These are phyloP conservation scores for Lepiota brunneoincarnata DNA, from an alignment of 768 basidiomycete species.

Conservation along the genomic window DNA sequence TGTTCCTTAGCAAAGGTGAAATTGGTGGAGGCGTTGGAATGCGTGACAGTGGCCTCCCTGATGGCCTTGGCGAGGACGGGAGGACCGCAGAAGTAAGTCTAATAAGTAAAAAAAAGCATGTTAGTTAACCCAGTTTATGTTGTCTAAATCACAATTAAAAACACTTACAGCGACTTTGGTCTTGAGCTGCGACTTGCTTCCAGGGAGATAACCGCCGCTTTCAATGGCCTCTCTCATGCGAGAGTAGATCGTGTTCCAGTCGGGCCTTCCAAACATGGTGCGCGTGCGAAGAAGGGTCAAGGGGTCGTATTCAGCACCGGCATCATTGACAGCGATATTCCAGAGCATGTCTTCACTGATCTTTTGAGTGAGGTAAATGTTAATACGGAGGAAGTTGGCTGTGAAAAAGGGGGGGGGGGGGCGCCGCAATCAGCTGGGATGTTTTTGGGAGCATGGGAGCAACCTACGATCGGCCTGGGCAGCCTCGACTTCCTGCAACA, in stretches of 20 bases:
- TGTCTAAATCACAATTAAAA: background rate
- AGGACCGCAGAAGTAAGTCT: constrained; percentile 93
- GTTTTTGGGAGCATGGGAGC: background rate
- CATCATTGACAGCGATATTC: constrained; percentile 89
- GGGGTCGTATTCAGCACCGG: constrained; percentile 83
- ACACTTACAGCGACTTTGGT: constrained; percentile 80
- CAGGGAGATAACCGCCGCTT: constrained; percentile 76
- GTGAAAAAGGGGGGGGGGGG: background rate
- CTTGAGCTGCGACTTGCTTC: constrained; percentile 73
- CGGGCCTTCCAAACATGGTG: constrained; percentile 90
- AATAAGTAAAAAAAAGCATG: constrained; percentile 13
- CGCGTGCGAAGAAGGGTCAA: constrained; percentile 84
- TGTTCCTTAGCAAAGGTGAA: constrained; percentile 81
- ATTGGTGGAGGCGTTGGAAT: constrained; percentile 53
- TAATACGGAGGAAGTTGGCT: constrained; percentile 93
- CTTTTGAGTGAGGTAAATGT: constrained; percentile 87
- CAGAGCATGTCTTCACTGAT: constrained; percentile 84
- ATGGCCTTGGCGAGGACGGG: constrained; percentile 71
- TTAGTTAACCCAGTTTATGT: background rate
- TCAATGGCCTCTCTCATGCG: constrained; percentile 79
- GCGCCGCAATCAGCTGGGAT: constrained; percentile 14
- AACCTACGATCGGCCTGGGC: constrained; percentile 85
- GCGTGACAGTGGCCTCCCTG: constrained; percentile 62
- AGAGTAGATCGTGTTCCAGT: constrained; percentile 82
- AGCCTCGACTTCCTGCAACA: constrained; percentile 85